Conservation (phyloP, 2,329 filamentous ascomycete genomes). For the Eutypa lata region DNA sequence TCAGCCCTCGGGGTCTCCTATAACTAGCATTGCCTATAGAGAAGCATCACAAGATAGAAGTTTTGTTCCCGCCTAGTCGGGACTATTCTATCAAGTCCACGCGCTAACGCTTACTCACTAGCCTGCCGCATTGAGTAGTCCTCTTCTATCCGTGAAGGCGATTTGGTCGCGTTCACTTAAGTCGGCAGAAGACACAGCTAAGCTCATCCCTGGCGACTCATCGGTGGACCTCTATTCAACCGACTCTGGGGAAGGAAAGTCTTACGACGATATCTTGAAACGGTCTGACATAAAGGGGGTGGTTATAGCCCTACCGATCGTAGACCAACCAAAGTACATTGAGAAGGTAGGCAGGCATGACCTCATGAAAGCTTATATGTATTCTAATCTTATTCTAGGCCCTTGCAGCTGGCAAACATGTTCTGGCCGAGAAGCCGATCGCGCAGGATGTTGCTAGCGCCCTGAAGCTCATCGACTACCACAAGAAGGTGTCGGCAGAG, state of each 20-base stretch:
- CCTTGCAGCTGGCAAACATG: conserved; percentile 64
- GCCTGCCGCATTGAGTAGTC: conserved; percentile 48
- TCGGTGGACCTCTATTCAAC: conserved; percentile 26
- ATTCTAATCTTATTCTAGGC: conserved; percentile 27
- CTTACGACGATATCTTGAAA: conserved; percentile 41
- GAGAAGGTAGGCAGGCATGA: conserved; percentile 30
- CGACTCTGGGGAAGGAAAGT: conserved; percentile 31
- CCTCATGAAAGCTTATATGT: background rate
- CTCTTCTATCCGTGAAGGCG: conserved; percentile 47
- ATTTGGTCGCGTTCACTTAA: conserved; percentile 53
- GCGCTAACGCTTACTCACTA: conserved; percentile 15
- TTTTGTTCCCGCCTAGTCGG: background rate
- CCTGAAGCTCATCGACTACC: conserved; percentile 37
- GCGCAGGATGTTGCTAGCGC: conserved; percentile 53
- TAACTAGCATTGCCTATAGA: background rate
- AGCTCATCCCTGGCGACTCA: conserved; percentile 24
- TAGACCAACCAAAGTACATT: conserved; percentile 56
- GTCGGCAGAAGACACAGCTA: conserved; percentile 40
- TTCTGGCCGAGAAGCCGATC: conserved; percentile 68
- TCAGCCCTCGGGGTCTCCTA: background rate
- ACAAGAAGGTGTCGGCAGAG: conserved; percentile 24
- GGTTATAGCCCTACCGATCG: conserved; percentile 53
- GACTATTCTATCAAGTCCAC: background rate
- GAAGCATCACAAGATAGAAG: background rate
- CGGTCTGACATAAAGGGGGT: conserved; percentile 43